phyloP scores from a whole-genome alignment of 1,139 yeast genomes.

The Taphrina populina region DNA sequence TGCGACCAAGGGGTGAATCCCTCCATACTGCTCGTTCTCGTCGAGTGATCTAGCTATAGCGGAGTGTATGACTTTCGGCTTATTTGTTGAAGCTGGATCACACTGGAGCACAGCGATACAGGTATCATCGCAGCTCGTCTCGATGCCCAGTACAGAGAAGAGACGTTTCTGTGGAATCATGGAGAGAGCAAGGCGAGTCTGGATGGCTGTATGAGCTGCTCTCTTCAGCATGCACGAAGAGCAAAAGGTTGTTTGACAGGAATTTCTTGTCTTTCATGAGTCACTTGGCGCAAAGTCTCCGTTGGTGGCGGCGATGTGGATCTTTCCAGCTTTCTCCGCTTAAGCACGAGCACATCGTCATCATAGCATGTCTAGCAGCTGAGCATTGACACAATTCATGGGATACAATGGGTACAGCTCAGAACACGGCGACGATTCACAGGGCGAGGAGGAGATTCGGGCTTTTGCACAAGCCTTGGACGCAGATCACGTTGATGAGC shows the following conservation, averaged over 20 bases:
- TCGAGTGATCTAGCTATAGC: slow-evolving; percentile 54
- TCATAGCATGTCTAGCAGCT: no score
- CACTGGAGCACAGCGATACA: slow-evolving; percentile 68
- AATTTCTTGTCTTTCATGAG: no score
- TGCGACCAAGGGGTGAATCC: slow-evolving; percentile 86
- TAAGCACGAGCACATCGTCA: no score
- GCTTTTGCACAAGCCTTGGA: slow-evolving; percentile 20
- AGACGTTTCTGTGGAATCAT: slow-evolving; percentile 46
- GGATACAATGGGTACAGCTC: no score
- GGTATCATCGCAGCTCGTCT: slow-evolving; percentile 93
- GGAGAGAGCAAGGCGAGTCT: no score
- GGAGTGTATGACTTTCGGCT: slow-evolving; percentile 57
- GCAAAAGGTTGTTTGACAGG: no score
- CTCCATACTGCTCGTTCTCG: slow-evolving; percentile 63
- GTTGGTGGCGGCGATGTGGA: no score
- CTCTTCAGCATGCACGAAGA: no score
- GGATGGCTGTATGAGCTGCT: no score
- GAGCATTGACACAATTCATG: no score
- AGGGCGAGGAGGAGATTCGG: slow-evolving; percentile 19
- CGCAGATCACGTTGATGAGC: slow-evolving; percentile 34
- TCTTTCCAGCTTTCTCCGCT: no score
- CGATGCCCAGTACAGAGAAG: slow-evolving; percentile 60
- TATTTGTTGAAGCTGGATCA: slow-evolving; percentile 51
- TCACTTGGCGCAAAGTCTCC: no score
- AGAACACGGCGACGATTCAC: slow-evolving; percentile 7